These are phyloP conservation scores for Peterozyma xylosa DNA, from an alignment of 805 yeast species.

Conservation along the genomic window DNA sequence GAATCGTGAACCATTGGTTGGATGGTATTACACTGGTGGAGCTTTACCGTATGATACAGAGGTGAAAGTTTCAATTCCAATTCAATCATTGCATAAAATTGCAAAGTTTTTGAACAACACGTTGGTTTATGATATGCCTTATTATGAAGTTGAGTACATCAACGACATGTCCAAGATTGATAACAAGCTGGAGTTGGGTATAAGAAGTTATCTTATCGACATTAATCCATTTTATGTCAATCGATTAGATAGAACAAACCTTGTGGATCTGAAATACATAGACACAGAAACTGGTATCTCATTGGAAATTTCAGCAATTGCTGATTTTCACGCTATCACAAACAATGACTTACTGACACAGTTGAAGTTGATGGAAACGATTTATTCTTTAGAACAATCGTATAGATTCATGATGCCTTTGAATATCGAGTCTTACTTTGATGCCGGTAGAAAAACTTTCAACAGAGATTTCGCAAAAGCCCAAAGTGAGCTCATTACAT, in stretches of 20 bases:
- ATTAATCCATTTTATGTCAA: slow-evolving; percentile 9
- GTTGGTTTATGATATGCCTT: slow-evolving; percentile 32
- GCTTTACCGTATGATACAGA: slow-evolving; percentile 57
- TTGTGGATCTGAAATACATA: slow-evolving; percentile 33
- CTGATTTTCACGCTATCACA: slow-evolving; percentile 15
- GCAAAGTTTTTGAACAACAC: slow-evolving; percentile 37
- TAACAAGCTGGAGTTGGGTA: slow-evolving; percentile 9
- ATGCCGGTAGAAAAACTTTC: slow-evolving; percentile 2
- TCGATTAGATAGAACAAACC: slow-evolving; percentile 5
- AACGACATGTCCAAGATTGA: slow-evolving; percentile 43
- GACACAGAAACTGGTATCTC: slow-evolving; percentile 41
- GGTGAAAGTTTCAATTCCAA: slow-evolving; percentile 52
- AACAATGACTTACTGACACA: slow-evolving; percentile 7
- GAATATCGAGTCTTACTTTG: neutral
- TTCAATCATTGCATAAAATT: slow-evolving; percentile 19
- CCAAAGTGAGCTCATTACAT: slow-evolving; percentile 4
- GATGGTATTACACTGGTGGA: slow-evolving; percentile 54
- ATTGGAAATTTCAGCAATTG: slow-evolving; percentile 37
- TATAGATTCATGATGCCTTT: slow-evolving; percentile 7
- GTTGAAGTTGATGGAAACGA: slow-evolving; percentile 2
- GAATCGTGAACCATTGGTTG: slow-evolving; percentile 52
- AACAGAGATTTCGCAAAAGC: slow-evolving; percentile 1
- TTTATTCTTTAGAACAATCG: slow-evolving; percentile 4
- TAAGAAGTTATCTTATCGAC: slow-evolving; percentile 8
- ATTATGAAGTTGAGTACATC: slow-evolving; percentile 30